Evolutionary conservation across 2,329 filamentous ascomycete genomes (phyloP).

Genomic region (Scedosporium aurantiacum): DNA sequence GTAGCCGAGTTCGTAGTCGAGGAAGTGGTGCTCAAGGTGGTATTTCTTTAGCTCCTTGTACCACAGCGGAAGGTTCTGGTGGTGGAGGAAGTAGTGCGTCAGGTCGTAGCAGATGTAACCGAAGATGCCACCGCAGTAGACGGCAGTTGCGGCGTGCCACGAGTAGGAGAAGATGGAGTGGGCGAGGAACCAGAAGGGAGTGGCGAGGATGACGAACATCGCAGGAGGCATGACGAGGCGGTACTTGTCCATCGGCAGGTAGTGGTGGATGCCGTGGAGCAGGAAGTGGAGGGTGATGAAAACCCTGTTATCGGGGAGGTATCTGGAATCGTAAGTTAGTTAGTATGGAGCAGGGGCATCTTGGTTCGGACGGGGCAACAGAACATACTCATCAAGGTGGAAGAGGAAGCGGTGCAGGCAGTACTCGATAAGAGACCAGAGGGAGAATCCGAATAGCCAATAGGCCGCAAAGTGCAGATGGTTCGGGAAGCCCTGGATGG

Average conservation of each 20-base stretch:
- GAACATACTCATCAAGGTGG: conserved; percentile 76
- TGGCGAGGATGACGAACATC: conserved; percentile 71
- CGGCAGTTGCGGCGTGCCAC: conserved; percentile 69
- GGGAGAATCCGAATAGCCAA: conserved; percentile 57
- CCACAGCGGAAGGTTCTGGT: conserved; percentile 80
- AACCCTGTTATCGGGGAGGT: conserved; percentile 84
- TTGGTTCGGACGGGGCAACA: neutral
- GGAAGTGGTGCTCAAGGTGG: conserved; percentile 93
- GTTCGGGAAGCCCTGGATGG: conserved; percentile 48
- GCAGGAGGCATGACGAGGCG: conserved; percentile 94
- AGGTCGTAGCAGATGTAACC: conserved; percentile 94
- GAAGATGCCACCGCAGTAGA: conserved; percentile 84
- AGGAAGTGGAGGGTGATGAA: conserved; percentile 81
- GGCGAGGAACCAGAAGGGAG: conserved; percentile 86
- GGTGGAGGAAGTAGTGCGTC: conserved; percentile 98
- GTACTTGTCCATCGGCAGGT: conserved; percentile 97
- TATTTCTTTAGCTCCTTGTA: conserved; percentile 95
- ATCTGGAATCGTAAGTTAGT: conserved; percentile 40
- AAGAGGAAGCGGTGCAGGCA: conserved; percentile 81
- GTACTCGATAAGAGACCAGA: conserved; percentile 92
- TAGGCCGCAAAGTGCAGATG: conserved; percentile 41
- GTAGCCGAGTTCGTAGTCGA: conserved; percentile 95
- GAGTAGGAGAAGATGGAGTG: conserved; percentile 72
- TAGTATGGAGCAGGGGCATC: neutral
- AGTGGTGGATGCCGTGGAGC: conserved; percentile 94